Evolutionary conservation across 352 stramenopile species (phyloP).

Genomic region (Phytophthora colocasiae): DNA sequence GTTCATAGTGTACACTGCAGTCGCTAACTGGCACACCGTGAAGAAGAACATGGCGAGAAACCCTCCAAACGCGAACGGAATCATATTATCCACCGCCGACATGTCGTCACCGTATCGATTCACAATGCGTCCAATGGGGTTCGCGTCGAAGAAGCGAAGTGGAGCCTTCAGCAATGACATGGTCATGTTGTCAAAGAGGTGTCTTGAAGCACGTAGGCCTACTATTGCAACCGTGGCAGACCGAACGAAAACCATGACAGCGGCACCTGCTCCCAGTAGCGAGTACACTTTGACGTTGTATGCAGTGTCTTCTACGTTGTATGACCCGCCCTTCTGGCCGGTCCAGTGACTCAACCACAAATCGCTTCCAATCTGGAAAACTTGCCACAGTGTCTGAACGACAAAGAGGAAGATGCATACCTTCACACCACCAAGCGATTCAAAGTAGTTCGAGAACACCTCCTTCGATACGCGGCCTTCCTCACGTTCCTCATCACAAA

Average conservation of each 20-base stretch:
- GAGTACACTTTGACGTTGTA: conserved; percentile 45
- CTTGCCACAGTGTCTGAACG: conserved; percentile 37
- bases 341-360: conserved; percentile 45
- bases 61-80: conserved; percentile 34
- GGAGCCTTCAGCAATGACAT: conserved; percentile 84
- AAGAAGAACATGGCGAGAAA: conserved; percentile 73
- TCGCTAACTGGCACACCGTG: conserved; percentile 76
- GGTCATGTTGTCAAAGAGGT: conserved; percentile 89
- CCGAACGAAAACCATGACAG: conserved; percentile 42
- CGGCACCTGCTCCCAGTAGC: conserved; percentile 14
- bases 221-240: conserved; percentile 36
- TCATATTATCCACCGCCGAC: conserved; percentile 83
- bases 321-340: conserved; percentile 22
- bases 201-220: conserved; percentile 41
- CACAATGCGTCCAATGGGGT: conserved; percentile 89
- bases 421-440: conserved; percentile 41
- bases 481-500: conserved; percentile 51
- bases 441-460: conserved; percentile 54
- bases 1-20: conserved; percentile 80
- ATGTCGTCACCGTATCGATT: conserved; percentile 92
- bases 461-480: conserved; percentile 48
- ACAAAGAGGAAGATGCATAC: conserved; percentile 26
- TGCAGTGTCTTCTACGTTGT: conserved; percentile 24
- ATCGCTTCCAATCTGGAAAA: conserved; percentile 36
- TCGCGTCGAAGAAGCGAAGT: conserved; percentile 92